phyloP scores from a whole-genome alignment of 257 asterid species.

The Capsicum rhomboideum region DNA sequence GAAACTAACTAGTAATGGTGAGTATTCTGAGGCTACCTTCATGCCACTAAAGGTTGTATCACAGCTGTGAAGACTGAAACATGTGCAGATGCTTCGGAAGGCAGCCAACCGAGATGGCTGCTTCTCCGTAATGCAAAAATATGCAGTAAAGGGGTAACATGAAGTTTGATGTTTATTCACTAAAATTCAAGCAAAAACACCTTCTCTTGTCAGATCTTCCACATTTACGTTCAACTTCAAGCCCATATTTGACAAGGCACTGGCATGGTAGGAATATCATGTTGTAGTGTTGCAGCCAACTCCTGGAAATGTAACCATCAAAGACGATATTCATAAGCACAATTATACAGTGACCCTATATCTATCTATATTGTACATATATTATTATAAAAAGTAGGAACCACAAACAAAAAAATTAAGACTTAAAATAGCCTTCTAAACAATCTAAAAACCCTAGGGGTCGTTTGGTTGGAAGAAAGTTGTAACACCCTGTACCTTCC shows the following conservation, averaged over 20 bases:
- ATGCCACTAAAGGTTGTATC: not conserved
- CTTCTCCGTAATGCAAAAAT: not conserved
- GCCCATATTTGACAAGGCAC: conserved; percentile 48
- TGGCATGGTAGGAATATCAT: conserved; percentile 39
- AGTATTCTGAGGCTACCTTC: not conserved
- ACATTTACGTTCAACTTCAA: conserved; percentile 32
- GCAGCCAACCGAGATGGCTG: not conserved
- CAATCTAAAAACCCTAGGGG: not conserved
- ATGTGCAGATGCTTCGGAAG: not conserved
- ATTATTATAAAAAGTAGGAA: not conserved
- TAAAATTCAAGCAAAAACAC: conserved; percentile 23
- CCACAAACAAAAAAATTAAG: not conserved
- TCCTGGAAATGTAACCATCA: conserved; percentile 35
- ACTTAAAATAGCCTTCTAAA: not conserved
- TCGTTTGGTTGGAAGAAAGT: no score
- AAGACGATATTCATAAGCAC: not conserved
- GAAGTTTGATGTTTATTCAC: not conserved
- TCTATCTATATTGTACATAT: no score
- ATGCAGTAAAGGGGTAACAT: not conserved
- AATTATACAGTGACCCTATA: not conserved
- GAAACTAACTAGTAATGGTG: not conserved
- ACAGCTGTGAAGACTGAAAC: not conserved
- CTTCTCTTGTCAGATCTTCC: conserved; percentile 26
- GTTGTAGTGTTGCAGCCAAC: conserved; percentile 45
- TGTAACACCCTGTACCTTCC: no score